Conservation (phyloP, 108 stramenopile genomes). For the Craspedostauros australis region DNA sequence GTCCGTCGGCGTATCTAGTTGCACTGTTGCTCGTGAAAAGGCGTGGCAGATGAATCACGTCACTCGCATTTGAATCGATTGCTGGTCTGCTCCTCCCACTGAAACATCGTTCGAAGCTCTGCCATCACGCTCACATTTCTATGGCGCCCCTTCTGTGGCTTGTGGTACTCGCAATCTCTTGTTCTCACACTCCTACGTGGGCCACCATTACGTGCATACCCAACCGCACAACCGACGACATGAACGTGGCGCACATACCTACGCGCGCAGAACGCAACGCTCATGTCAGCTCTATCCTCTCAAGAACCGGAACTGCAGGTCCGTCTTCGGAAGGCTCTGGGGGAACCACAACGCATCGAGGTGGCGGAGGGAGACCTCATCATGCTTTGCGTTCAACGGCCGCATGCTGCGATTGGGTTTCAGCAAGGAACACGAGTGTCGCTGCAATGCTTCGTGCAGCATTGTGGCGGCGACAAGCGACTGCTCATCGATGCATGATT, state of each 20-base stretch:
- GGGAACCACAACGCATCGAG: slow-evolving; percentile 44
- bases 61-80: no score
- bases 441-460: slow-evolving; percentile 72
- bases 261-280: slow-evolving; percentile 47
- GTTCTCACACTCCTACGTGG: no score
- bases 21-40: no score
- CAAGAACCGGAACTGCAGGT: slow-evolving; percentile 73
- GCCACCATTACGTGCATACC: no score
- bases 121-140: no score
- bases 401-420: slow-evolving; percentile 83
- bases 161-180: no score
- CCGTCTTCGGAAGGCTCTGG: slow-evolving; percentile 42
- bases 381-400: slow-evolving; percentile 75
- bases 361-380: slow-evolving; percentile 74
- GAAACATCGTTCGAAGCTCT: no score
- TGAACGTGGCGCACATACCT: not conserved
- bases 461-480: slow-evolving; percentile 45
- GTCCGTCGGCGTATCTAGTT: no score
- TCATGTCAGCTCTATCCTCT: slow-evolving; percentile 59
- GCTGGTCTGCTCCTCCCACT: no score
- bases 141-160: no score
- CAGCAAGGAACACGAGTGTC: slow-evolving; percentile 59
- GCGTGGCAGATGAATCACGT: no score
- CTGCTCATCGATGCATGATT: slow-evolving; percentile 73
- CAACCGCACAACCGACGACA: no score